Percentiles rank a stretch among this genome's conserved stretches.
Conservation (phyloP, 345 rosid species). For the Laguncularia racemosa region DNA sequence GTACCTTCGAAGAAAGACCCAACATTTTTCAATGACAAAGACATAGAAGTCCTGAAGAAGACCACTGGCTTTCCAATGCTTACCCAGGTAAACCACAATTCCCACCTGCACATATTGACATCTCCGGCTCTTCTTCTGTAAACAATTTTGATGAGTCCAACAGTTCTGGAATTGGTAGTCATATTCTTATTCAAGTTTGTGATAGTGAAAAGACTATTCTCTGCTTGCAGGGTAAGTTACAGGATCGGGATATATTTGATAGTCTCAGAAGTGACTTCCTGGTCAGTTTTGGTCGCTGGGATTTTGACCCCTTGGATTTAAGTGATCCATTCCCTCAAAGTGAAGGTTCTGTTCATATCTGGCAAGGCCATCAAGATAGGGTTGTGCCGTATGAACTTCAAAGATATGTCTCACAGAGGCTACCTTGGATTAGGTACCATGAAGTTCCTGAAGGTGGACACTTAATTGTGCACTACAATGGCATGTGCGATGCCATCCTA, state of each 20-base stretch:
- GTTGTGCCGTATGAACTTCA: conserved; percentile 77
- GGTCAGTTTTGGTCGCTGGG: conserved; percentile 67
- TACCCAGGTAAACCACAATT: conserved; percentile 41
- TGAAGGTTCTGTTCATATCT: conserved; percentile 51
- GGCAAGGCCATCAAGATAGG: conserved; percentile 89
- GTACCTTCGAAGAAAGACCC: conserved; percentile 61
- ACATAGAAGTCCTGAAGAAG: conserved; percentile 55
- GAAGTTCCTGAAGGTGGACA: conserved; percentile 90
- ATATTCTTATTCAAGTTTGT: neutral
- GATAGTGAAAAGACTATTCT: neutral
- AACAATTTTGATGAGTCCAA: too few relatives aligned
- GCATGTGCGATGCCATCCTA: conserved; percentile 59
- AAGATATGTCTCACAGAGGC: conserved; percentile 42
- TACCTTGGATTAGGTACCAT: conserved; percentile 80
- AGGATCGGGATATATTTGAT: conserved; percentile 41
- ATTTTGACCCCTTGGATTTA: conserved; percentile 64
- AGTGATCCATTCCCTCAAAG: conserved; percentile 37
- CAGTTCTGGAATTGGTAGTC: too few relatives aligned
- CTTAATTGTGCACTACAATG: conserved; percentile 66
- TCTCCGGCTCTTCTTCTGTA: too few relatives aligned
- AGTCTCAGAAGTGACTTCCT: conserved; percentile 56
- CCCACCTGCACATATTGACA: neutral
- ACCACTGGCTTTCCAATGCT: conserved; percentile 72
- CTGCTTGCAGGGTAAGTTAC: conserved; percentile 41
- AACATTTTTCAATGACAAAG: conserved; percentile 50